Percentiles rank a stretch among this genome's conserved stretches.
Evolutionary conservation across 345 rosid species (phyloP).

Genomic region (Salix brachista): DNA sequence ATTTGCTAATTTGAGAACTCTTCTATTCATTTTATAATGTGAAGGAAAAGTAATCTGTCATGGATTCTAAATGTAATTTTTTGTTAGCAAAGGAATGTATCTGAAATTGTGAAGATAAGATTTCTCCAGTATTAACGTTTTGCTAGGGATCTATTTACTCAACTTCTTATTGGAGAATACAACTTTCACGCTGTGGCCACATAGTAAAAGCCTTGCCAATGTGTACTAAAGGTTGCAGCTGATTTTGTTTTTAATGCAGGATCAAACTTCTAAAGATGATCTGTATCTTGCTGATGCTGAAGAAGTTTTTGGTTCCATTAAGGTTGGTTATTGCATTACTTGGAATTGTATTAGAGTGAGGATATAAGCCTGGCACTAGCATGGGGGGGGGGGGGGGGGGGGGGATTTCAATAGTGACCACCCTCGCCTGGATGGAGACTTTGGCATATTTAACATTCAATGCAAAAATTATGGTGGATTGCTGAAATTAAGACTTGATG

Average conservation of each 20-base stretch:
- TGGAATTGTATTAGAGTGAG: conserved; percentile 7
- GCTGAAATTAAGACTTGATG: neutral
- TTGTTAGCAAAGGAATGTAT: neutral
- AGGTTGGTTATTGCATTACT: conserved; percentile 49
- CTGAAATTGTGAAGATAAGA: neutral
- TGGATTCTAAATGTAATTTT: neutral
- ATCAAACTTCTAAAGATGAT: conserved; percentile 56
- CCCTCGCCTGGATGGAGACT: neutral
- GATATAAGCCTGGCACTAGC: neutral
- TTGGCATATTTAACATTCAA: neutral
- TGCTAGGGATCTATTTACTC: neutral
- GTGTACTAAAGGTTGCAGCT: neutral
- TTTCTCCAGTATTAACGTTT: conserved; percentile 3
- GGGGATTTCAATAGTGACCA: neutral
- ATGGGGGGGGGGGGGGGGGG: too few species aligned
- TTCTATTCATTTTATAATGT: neutral
- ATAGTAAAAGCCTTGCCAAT: neutral
- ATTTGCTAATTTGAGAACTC: neutral
- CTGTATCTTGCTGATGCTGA: conserved; percentile 64
- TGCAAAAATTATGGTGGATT: neutral
- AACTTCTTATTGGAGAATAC: neutral
- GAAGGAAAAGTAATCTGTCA: neutral
- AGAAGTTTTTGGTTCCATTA: conserved; percentile 69
- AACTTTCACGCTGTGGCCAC: neutral
- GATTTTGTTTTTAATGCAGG: conserved; percentile 37